phyloP scores from a whole-genome alignment of 2,329 filamentous ascomycete species.

The Venturia asperata region DNA sequence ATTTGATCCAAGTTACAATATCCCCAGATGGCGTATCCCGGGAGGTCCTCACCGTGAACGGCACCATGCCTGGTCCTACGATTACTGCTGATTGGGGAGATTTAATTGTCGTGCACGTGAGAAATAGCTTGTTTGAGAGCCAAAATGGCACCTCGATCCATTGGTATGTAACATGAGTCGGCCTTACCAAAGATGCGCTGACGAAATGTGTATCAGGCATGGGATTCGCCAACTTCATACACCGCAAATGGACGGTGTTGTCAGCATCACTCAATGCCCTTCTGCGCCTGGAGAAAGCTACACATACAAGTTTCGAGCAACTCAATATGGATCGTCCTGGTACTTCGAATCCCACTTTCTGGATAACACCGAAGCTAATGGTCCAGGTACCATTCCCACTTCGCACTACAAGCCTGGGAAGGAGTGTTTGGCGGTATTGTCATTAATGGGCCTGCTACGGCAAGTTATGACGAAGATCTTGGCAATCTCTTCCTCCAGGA shows the following conservation, averaged over 20 bases:
- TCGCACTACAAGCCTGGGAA: slow-evolving; percentile 30
- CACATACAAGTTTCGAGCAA: slow-evolving; percentile 34
- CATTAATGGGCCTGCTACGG: slow-evolving; percentile 34
- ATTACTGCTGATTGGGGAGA: slow-evolving; percentile 21
- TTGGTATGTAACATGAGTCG: slow-evolving; percentile 15
- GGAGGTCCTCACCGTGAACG: slow-evolving; percentile 25
- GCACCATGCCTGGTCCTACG: slow-evolving; percentile 18
- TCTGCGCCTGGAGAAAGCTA: slow-evolving; percentile 19
- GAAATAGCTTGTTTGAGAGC: slow-evolving; percentile 18
- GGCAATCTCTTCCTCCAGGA: slow-evolving; percentile 37
- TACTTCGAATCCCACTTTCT: background rate
- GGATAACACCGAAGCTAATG: background rate
- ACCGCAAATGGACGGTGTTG: slow-evolving; percentile 17
- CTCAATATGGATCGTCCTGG: slow-evolving; percentile 32
- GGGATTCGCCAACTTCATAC: slow-evolving; percentile 21
- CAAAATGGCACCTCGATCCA: slow-evolving; percentile 20
- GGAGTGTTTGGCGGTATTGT: slow-evolving; percentile 35
- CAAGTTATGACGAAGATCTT: slow-evolving; percentile 35
- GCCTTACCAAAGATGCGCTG: slow-evolving; percentile 21
- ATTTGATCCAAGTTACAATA: slow-evolving; percentile 19
- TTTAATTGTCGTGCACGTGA: slow-evolving; percentile 19
- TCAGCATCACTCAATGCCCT: slow-evolving; percentile 20
- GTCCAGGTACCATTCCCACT: slow-evolving; percentile 27
- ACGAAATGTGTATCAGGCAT: slow-evolving; percentile 30
- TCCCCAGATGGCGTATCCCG: slow-evolving; percentile 28